Percentiles rank a stretch among this genome's conserved stretches.
Evolutionary conservation across 257 asterid genomes (phyloP).

Genomic region (Prunella vulgaris): DNA sequence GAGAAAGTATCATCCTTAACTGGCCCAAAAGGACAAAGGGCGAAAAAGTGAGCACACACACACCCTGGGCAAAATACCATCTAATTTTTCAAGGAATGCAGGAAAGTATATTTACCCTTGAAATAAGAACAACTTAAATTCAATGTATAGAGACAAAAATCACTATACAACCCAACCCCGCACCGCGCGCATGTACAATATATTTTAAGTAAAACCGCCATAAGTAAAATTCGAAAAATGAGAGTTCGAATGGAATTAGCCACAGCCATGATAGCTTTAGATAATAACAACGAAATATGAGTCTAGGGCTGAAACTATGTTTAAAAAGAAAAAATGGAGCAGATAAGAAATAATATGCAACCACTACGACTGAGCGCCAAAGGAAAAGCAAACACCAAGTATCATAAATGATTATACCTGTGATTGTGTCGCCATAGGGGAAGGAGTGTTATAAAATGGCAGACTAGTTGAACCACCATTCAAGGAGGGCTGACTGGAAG

Average conservation of each 20-base stretch:
- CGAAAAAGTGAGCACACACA: background rate
- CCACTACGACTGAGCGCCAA: constrained; percentile 13
- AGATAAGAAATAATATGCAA: background rate
- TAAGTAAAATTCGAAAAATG: background rate
- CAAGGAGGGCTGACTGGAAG: constrained; percentile 46
- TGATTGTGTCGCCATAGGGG: constrained; percentile 68
- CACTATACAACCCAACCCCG: background rate
- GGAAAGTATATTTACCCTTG: background rate
- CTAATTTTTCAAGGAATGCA: background rate
- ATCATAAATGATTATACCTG: constrained; percentile 50
- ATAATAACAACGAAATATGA: background rate
- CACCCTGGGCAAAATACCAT: background rate
- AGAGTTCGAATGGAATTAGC: background rate
- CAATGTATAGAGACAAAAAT: background rate
- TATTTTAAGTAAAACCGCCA: background rate
- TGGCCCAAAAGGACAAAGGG: background rate
- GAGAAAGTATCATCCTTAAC: constrained; percentile 8
- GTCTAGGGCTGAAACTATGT: background rate
- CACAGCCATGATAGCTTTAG: constrained; percentile 10
- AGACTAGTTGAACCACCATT: constrained; percentile 50
- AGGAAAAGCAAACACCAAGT: constrained; percentile 28
- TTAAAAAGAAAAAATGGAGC: constrained; percentile 7
- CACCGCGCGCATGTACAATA: background rate
- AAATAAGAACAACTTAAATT: background rate
- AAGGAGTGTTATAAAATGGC: constrained; percentile 82